Evolutionary conservation across 2,329 filamentous ascomycete species (phyloP).

Genomic region (Stemphylium vesicarium): DNA sequence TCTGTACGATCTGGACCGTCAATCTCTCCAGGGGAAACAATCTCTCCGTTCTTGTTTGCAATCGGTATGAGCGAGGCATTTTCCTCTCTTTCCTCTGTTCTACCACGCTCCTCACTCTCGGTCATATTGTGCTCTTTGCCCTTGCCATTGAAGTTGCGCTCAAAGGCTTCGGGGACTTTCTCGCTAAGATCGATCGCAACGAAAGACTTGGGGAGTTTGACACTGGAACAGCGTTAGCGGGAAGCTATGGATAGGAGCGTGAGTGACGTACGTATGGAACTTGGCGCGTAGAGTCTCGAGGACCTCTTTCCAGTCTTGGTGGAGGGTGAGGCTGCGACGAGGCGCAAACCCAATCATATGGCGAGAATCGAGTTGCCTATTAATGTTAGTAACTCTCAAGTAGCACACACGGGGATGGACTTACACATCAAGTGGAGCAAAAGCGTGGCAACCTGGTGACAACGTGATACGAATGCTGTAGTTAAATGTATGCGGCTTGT

Average conservation of each 20-base stretch:
- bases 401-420: constrained; percentile 9
- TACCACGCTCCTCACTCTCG: constrained; percentile 23
- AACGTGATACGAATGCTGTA: constrained; percentile 98
- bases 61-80: constrained; percentile 12
- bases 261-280: constrained; percentile 79
- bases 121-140: constrained; percentile 29
- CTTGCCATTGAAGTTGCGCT: constrained; percentile 23
- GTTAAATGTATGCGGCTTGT: constrained; percentile 76
- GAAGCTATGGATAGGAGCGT: neutral
- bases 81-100: constrained; percentile 25
- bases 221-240: constrained; percentile 34
- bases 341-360: constrained; percentile 96
- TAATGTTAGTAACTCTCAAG: constrained; percentile 10
- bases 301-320: constrained; percentile 96
- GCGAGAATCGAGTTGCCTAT: constrained; percentile 82
- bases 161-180: constrained; percentile 55
- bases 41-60: constrained; percentile 7
- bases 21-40: constrained; percentile 1
- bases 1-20: neutral
- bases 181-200: constrained; percentile 59
- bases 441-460: constrained; percentile 93
- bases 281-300: constrained; percentile 93
- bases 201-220: constrained; percentile 60
- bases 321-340: constrained; percentile 85
- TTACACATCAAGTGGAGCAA: constrained; percentile 87